These are phyloP conservation scores for Alternaria angustiovoidea DNA, from an alignment of 2,329 filamentous ascomycete species.

Conservation along the genomic window DNA sequence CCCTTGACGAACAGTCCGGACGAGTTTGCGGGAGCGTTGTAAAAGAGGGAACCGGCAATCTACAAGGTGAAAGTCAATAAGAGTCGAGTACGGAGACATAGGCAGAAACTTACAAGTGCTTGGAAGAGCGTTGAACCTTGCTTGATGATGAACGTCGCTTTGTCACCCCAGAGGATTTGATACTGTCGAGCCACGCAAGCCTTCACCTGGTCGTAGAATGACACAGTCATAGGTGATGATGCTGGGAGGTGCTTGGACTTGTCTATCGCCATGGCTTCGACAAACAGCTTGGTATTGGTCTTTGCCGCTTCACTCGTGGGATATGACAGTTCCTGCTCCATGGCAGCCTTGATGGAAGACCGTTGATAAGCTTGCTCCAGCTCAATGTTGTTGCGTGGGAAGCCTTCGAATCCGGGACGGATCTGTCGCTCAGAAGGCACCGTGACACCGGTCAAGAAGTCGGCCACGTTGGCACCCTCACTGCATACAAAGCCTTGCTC, in stretches of 20 bases:
- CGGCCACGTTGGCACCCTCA: conserved; percentile 70
- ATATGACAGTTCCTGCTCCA: conserved; percentile 66
- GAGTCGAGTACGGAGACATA: neutral
- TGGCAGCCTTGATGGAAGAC: conserved; percentile 57
- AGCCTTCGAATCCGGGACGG: conserved; percentile 50
- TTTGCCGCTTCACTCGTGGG: conserved; percentile 59
- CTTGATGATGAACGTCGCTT: conserved; percentile 69
- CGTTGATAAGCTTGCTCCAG: conserved; percentile 60
- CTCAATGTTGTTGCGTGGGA: conserved; percentile 55
- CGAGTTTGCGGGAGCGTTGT: conserved; percentile 66
- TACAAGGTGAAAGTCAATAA: conserved; percentile 40
- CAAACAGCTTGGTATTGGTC: conserved; percentile 58
- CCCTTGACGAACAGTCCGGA: conserved; percentile 70
- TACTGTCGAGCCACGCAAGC: conserved; percentile 68
- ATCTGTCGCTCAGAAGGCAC: conserved; percentile 54
- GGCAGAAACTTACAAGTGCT: conserved; percentile 47
- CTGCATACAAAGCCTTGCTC: conserved; percentile 71
- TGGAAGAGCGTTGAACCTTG: conserved; percentile 66
- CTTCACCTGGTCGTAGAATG: conserved; percentile 57
- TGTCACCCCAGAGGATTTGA: conserved; percentile 71
- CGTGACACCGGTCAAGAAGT: conserved; percentile 80
- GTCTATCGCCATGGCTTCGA: conserved; percentile 60
- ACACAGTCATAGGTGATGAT: conserved; percentile 61
- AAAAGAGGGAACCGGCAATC: conserved; percentile 72
- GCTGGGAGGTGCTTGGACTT: conserved; percentile 64